Conservation (phyloP, 2,329 filamentous ascomycete species). For the Aspergillus terreus region DNA sequence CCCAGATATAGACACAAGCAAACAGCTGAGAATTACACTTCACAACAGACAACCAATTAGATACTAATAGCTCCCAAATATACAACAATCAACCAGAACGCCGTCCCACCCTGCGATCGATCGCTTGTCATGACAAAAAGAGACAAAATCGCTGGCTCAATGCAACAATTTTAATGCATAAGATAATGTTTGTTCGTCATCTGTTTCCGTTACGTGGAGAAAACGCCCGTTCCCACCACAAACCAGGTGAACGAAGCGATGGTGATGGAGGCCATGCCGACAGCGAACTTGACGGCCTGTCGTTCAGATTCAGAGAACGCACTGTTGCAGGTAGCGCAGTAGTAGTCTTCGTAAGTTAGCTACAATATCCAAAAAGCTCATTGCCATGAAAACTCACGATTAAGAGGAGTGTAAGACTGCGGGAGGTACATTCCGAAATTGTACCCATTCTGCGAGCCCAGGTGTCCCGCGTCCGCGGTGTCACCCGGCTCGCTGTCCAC, state of each 20-base stretch:
- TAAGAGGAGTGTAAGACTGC: conserved; percentile 49
- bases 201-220: conserved; percentile 19
- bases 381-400: conserved; percentile 37
- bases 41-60: background rate
- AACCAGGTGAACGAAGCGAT: conserved; percentile 56
- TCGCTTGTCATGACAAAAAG: conserved; percentile 27
- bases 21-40: too few relatives aligned
- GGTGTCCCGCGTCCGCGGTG: conserved; percentile 51
- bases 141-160: conserved; percentile 14
- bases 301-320: conserved; percentile 52
- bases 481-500: conserved; percentile 51
- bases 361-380: background rate
- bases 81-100: conserved; percentile 9
- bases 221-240: conserved; percentile 39
- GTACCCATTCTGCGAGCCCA: conserved; percentile 50
- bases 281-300: conserved; percentile 53
- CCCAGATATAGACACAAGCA: too few relatives aligned
- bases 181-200: background rate
- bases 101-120: conserved; percentile 16
- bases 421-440: conserved; percentile 62
- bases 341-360: conserved; percentile 41
- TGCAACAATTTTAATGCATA: conserved; percentile 15
- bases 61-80: conserved; percentile 3
- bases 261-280: conserved; percentile 55
- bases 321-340: conserved; percentile 55